Base-by-base conservation (phyloP, 495 filamentous ascomycete genomes). In the Penicillium canescens region DNA sequence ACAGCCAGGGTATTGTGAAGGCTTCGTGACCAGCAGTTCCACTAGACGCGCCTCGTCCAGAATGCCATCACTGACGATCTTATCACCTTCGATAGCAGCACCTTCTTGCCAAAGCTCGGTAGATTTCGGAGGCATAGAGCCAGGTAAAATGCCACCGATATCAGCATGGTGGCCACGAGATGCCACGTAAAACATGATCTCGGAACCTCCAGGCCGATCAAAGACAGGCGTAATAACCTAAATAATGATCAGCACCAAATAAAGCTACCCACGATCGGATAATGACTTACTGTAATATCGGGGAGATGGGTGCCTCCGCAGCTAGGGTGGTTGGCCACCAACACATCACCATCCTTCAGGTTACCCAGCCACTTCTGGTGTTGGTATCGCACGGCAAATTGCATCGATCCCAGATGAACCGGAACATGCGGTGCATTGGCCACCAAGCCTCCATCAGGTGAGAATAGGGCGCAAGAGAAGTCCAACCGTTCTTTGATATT, bases 401-500 rank as follows among this genome's bases (percentile, higher is more conserved):
- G 94, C 94, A 98, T 97, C 46, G 82, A 82, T 62, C 94, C 89
- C 9, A 98, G 76, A 68, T 98, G 94, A 8, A 98, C 91, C 0
- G 94, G 94, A 21, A 98, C 73, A 73, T 98, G 94, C 0, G 94
- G 94, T 23, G 94, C 86, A 70, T 98, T 98, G 3, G 94, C 94
- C 5, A 98, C 94, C 1, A 98, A 74, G 0, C 91, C 92, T 12
- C 94, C 94, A n/a, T 84, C 82, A 2, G 87, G 82, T 55, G 96
- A 94, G 57, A 98, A 98, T 12, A 98, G 82, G 33, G 94, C 94
- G 59, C 94, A 98, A 2, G 92, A 96, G 59, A 97, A 98, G 62
- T 98, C 94, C 4, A 98, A 81, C 2, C 94, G 86, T 70, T 98
- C 94, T 63, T 98, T 98, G 62, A 98, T 94, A 65, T 98, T 98